Evolutionary conservation across 129 eudicot genomes (phyloP), one percentile per base, ranked within the genome.

Genomic region (Heracleum sosnowskyi): DNA sequence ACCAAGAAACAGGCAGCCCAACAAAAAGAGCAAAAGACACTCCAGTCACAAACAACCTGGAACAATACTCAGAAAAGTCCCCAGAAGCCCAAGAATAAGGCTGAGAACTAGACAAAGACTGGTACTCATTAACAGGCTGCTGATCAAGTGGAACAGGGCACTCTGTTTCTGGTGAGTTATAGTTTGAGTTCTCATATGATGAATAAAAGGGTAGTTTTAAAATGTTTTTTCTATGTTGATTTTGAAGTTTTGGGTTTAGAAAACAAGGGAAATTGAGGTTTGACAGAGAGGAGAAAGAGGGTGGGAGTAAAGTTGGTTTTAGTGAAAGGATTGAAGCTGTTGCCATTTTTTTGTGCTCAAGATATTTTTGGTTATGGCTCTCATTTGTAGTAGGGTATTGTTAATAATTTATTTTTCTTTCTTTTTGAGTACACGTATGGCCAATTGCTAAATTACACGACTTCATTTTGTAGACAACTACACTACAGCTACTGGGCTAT

Each of bases 81-180:
- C 85, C 90, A 42, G 91, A 80, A 73, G 99, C 99, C 99, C 99
- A 96, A 11, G 91, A 87, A 78, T 88, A 96, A 28, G 97, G 97
- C 77, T 91, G 85, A 29, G 97, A 96, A 36, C 79, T 84, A 82
- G 95, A 87, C 22, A 96, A 87, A 31, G 88, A 76, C 22, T 92
- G 92, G 89, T 86, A 96, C 74, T 96, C 99, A 82, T 92, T 96
- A 20, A 92, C 86, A 36, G 97, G 99, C 76, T 88, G 99, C 77
- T 96, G 99, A 24, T 92, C 97, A 7, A 80, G 82, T 26, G 99
- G 99, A 5, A 96, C 97, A 0, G 97, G 99, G 85, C 99, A 96
- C 40, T 84, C 86, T 16, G 91, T 84, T 80, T 87, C 97, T 31
- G 91, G 88, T 29, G 93, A 85, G 77, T 82, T 81, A 44, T 47